Conservation (phyloP, 371 early-diverging fungal species). For the Mucor circinelloides region DNA sequence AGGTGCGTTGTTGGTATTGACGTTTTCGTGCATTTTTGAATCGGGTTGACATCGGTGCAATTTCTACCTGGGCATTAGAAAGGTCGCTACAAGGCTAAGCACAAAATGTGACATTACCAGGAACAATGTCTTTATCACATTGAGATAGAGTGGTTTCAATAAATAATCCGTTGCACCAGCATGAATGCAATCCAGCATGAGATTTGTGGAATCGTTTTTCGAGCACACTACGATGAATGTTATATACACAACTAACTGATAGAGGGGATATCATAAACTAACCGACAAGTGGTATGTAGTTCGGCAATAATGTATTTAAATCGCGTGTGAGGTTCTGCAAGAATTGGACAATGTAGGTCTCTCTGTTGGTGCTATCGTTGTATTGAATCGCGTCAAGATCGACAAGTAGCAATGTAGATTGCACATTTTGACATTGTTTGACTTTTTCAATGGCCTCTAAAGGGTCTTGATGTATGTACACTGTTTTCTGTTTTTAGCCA, state of each 20-base stretch:
- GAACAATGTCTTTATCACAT: constrained; percentile 57
- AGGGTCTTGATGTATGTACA: constrained; percentile 2
- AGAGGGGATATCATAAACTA: not conserved
- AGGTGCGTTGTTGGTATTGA: constrained; percentile 10
- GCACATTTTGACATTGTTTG: constrained; percentile 2
- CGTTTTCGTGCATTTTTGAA: constrained; percentile 17
- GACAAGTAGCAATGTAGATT: constrained; percentile 27
- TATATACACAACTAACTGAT: not conserved
- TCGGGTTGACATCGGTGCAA: constrained; percentile 18
- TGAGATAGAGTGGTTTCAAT: constrained; percentile 49
- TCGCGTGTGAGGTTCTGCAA: constrained; percentile 12
- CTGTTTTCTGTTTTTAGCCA: not conserved
- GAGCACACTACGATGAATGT: constrained; percentile 27
- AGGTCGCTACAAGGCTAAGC: not conserved
- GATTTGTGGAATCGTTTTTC: constrained; percentile 26
- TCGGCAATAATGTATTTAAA: constrained; percentile 15
- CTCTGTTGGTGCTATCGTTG: not conserved
- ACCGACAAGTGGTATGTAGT: constrained; percentile 26
- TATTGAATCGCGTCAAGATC: constrained; percentile 23
- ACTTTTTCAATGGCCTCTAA: not conserved
- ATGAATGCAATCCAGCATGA: constrained; percentile 49
- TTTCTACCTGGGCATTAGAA: constrained; percentile 14
- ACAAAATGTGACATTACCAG: constrained; percentile 34
- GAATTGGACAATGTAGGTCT: constrained; percentile 2
- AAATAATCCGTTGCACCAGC: constrained; percentile 57